Base-by-base conservation (phyloP, 345 rosid genomes). In the Toxicodendron radicans region DNA sequence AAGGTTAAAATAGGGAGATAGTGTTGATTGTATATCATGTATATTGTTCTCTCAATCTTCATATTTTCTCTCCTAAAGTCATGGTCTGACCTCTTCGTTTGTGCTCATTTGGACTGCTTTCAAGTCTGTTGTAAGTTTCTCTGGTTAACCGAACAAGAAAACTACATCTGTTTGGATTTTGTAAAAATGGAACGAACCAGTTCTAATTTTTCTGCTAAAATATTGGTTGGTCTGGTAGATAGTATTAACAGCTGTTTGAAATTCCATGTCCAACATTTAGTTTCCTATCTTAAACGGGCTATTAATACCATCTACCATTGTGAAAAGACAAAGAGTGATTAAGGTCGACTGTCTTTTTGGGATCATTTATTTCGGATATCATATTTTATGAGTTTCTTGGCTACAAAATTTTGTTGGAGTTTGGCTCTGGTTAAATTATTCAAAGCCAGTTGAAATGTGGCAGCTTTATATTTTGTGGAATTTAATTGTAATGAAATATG, bases 1-100 rank as follows among this genome's bases (percentile, higher is more conserved):
- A 89, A 21, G 79, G 73, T 54, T 85, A 80, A 83, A 20, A 69
- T 21, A 24, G 77, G 71, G 74, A 51, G 38, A 76, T 60, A 21
- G 14, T 1, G 17, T 12, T 76, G 75, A 64, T 70, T 71, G 76
- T 81, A 77, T 58, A 81, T 73, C 71, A 52, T 81, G 80, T 73
- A 74, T 60, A 81, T 73, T 68, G 33, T 68, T 68, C 80, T 70
- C 76, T 30, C 51, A 58, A 38, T 35, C 41, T 58, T 49, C 53
- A 46, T 27, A 23, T 4, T 51, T 38, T 58, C 63, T 51, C 69
- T 20, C 66, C 6, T 70, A 41, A 65, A 59, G 20, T 66, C 43
- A 17, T 58, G 43, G 2, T 18, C 63, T 67, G 48, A 70, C 61
- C 73, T n/a, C 66, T 63, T 48, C 4, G 33, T 43, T 14, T 24